Percentiles rank a stretch among this genome's conserved stretches.
Evolutionary conservation across 2,329 filamentous ascomycete species (phyloP).

Genomic region (Pseudophaeomoniella oleicola): DNA sequence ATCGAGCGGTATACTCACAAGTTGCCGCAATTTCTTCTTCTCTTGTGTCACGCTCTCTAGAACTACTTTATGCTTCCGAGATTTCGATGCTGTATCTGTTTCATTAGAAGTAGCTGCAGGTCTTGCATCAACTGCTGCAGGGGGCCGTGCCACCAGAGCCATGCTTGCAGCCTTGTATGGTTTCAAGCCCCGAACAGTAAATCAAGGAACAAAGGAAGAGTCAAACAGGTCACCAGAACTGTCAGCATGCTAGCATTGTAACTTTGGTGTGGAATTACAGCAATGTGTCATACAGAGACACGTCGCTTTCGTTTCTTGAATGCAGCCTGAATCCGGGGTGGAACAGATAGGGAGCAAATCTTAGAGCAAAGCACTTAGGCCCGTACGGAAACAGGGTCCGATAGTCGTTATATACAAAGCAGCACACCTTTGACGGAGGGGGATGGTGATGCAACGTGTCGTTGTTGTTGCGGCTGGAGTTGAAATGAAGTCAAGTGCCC

Average conservation of each 20-base stretch:
- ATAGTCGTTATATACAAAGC: too few relatives aligned
- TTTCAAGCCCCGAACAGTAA: not conserved
- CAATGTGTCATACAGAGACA: too few relatives aligned
- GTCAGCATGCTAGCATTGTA: not conserved
- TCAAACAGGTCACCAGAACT: not conserved
- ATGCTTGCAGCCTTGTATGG: not conserved
- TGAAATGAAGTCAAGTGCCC: too few relatives aligned
- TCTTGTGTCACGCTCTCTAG: constrained; percentile 43
- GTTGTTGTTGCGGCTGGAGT: too few relatives aligned
- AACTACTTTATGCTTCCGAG: constrained; percentile 40
- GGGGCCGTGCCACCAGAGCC: not conserved
- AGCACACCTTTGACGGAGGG: too few relatives aligned
- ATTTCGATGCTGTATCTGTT: constrained; percentile 12
- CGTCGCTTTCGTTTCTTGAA: too few relatives aligned
- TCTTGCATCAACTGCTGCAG: not conserved
- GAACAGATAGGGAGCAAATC: too few relatives aligned
- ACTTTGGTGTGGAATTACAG: too few relatives aligned
- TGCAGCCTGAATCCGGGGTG: too few relatives aligned
- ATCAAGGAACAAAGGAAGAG: not conserved
- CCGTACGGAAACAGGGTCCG: too few relatives aligned
- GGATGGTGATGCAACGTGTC: too few relatives aligned
- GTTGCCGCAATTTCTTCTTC: constrained; percentile 43
- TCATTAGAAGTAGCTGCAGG: constrained; percentile 1
- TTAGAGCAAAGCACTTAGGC: too few relatives aligned
- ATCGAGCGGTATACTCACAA: constrained; percentile 16